These are phyloP conservation scores for Fusarium torreyae DNA, from an alignment of 2,329 filamentous ascomycete genomes.

Conservation along the genomic window DNA sequence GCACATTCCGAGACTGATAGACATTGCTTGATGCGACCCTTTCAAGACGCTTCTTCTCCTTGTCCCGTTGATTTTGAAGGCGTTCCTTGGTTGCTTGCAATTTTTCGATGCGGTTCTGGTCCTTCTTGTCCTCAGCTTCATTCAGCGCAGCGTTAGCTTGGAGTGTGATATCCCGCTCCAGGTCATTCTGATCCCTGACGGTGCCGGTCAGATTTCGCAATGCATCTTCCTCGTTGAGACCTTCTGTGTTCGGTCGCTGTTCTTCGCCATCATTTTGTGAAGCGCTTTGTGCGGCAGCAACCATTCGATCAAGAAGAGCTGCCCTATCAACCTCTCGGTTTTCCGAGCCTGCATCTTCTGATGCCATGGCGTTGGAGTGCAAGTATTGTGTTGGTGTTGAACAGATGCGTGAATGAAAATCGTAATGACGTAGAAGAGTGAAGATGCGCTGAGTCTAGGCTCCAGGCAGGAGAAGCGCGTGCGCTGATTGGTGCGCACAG, in stretches of 20 bases:
- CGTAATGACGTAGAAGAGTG: conserved; percentile 39
- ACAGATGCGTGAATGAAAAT: conserved; percentile 21
- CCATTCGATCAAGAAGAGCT: conserved; percentile 50
- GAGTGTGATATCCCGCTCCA: conserved; percentile 86
- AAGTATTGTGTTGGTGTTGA: neutral
- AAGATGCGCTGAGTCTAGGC: conserved; percentile 23
- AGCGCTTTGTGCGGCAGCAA: conserved; percentile 51
- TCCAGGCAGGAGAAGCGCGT: conserved; percentile 13
- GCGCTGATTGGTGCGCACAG: conserved; percentile 34
- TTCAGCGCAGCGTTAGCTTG: conserved; percentile 73
- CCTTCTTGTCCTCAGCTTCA: conserved; percentile 74
- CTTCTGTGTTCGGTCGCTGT: conserved; percentile 39
- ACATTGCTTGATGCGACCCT: conserved; percentile 60
- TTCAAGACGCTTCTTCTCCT: conserved; percentile 63
- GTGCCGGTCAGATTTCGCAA: conserved; percentile 76
- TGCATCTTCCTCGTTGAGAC: conserved; percentile 71
- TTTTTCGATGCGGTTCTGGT: conserved; percentile 74
- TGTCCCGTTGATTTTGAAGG: conserved; percentile 75
- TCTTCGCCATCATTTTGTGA: conserved; percentile 23
- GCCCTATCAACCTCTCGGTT: conserved; percentile 46
- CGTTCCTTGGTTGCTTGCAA: conserved; percentile 69
- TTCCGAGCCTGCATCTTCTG: conserved; percentile 42
- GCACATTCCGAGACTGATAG: conserved; percentile 69
- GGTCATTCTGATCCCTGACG: conserved; percentile 87
- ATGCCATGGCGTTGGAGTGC: conserved; percentile 45